Conservation (phyloP, 1,139 yeast genomes). For the Yamadazyma kanchanaburiensis region DNA sequence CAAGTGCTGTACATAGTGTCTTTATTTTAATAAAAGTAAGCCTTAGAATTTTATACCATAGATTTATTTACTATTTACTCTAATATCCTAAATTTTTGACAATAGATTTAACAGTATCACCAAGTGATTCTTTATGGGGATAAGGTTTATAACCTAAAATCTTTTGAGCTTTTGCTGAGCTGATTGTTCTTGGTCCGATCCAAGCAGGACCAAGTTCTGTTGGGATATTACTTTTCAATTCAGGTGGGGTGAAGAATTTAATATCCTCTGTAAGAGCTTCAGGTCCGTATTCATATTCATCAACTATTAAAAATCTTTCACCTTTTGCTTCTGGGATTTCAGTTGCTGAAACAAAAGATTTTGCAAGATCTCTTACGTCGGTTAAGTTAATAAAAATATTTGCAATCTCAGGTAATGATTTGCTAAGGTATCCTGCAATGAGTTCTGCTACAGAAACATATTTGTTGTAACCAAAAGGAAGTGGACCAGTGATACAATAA, state of each 20-base stretch:
- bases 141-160: constrained; percentile 4
- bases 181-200: constrained; percentile 1
- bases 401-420: constrained; percentile 1
- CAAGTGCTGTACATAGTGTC: too few relatives aligned
- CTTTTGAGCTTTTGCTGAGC: constrained; percentile 5
- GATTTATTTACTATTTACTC: too few relatives aligned
- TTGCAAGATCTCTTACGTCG: constrained; percentile 20
- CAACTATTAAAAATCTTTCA: constrained; percentile 9
- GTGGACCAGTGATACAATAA: constrained; percentile 16
- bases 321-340: constrained; percentile 9
- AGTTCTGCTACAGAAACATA: constrained; percentile 1
- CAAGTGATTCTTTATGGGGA: constrained; percentile 1
- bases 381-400: constrained; percentile 5
- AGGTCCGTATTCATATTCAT: constrained; percentile 3
- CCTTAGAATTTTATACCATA: too few relatives aligned
- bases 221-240: constrained; percentile 4
- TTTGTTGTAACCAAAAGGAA: constrained; percentile 8
- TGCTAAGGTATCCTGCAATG: background rate
- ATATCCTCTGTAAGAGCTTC: background rate
- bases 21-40: too few relatives aligned
- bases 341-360: constrained; percentile 12
- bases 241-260: constrained; percentile 3
- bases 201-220: constrained; percentile 2
- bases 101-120: background rate
- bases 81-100: too few relatives aligned